These are phyloP conservation scores for Byssochlamys sp. DNA, from an alignment of 2,329 filamentous ascomycete species.

Conservation along the genomic window DNA sequence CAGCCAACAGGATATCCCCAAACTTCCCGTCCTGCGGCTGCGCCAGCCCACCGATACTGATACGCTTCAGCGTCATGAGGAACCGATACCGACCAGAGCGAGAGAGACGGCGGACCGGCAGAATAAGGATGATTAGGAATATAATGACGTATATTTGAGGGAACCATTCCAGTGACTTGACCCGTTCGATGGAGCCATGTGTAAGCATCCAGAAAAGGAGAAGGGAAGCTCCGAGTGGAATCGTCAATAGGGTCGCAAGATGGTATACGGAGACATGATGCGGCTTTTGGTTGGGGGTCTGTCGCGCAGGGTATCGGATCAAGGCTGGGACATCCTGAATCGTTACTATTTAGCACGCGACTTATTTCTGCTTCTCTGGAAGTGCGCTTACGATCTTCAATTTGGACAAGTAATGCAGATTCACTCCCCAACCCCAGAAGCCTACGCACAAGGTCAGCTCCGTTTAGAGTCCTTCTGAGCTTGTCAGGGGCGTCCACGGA, in stretches of 20 bases:
- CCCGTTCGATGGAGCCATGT: conserved; percentile 56
- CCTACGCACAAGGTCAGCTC: conserved; percentile 42
- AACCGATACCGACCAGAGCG: conserved; percentile 65
- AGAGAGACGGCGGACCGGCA: conserved; percentile 61
- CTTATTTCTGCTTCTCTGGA: background rate
- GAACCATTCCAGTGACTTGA: conserved; percentile 72
- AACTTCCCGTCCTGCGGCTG: conserved; percentile 84
- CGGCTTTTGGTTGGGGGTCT: conserved; percentile 58
- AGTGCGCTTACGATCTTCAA: conserved; percentile 57
- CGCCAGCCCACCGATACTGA: conserved; percentile 76
- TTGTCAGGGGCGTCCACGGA: conserved; percentile 33
- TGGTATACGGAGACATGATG: conserved; percentile 80
- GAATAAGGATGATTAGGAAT: conserved; percentile 60
- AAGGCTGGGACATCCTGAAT: conserved; percentile 66
- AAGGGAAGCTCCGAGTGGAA: conserved; percentile 62
- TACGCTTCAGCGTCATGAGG: conserved; percentile 63
- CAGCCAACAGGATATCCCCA: conserved; percentile 83
- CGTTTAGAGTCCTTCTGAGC: background rate
- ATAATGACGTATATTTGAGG: conserved; percentile 73
- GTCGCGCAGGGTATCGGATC: conserved; percentile 72
- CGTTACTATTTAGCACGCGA: conserved; percentile 9
- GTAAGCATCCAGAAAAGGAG: conserved; percentile 76
- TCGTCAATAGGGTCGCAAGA: conserved; percentile 66
- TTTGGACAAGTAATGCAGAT: conserved; percentile 74
- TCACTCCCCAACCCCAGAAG: conserved; percentile 89